Conservation (phyloP, 2,329 filamentous ascomycete genomes). For the Diaporthe velutina region DNA sequence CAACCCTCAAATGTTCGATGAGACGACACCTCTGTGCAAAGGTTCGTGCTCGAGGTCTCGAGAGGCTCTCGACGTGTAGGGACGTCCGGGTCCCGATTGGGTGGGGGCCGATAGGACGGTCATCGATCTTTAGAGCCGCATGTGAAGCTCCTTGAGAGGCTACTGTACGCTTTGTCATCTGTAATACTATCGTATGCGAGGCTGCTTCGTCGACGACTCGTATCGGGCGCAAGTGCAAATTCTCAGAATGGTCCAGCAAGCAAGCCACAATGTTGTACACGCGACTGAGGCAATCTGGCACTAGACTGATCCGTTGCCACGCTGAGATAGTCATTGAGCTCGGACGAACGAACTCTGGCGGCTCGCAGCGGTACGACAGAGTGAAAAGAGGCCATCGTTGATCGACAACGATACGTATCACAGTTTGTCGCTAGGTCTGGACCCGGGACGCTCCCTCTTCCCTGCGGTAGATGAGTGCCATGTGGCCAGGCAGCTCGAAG, state of each 20-base stretch:
- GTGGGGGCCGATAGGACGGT: neutral
- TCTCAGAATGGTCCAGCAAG: neutral
- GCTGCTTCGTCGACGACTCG: neutral
- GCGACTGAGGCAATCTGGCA: neutral
- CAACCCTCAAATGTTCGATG: neutral
- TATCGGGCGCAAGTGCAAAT: constrained; percentile 4
- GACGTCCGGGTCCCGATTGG: neutral
- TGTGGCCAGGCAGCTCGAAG: neutral
- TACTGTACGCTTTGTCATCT: neutral
- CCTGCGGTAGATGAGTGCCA: neutral
- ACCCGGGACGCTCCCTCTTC: neutral
- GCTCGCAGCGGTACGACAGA: neutral
- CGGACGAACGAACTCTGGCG: neutral
- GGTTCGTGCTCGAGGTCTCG: neutral
- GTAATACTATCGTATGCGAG: neutral
- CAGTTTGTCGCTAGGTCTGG: neutral
- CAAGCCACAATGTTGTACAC: neutral
- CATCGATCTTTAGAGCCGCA: neutral
- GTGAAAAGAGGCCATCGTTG: neutral
- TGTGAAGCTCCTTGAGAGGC: neutral
- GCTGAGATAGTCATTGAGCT: neutral
- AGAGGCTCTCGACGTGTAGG: neutral
- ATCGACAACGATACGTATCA: neutral
- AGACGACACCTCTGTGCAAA: neutral
- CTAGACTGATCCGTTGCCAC: neutral